Percentiles rank a stretch among this genome's conserved stretches.
Conservation (phyloP, 1,139 yeast species). For the Geotrichum siamense region DNA sequence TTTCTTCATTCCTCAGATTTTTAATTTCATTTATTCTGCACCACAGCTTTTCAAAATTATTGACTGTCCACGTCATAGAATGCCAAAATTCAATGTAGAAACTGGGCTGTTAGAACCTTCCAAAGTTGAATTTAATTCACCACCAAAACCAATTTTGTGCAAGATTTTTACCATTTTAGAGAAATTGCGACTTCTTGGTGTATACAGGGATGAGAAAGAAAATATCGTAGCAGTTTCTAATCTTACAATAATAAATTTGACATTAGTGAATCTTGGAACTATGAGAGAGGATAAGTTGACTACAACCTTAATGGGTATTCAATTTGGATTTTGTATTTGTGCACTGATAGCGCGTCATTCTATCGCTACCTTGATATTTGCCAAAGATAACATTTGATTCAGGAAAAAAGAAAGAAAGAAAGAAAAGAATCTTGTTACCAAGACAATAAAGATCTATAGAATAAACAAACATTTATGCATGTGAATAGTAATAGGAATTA, state of each 20-base stretch:
- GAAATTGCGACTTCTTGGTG: slow-evolving; percentile 44
- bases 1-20: slow-evolving; percentile 81
- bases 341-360: slow-evolving; percentile 76
- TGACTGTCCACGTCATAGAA: slow-evolving; percentile 92
- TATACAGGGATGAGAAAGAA: slow-evolving; percentile 32
- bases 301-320: slow-evolving; percentile 48
- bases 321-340: slow-evolving; percentile 54
- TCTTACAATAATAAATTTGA: slow-evolving; percentile 77
- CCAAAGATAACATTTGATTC: slow-evolving; percentile 67
- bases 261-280: slow-evolving; percentile 83
- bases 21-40: slow-evolving; percentile 78
- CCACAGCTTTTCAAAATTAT: slow-evolving; percentile 84
- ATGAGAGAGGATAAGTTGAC: slow-evolving; percentile 76
- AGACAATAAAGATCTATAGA: too few species aligned
- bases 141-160: slow-evolving; percentile 32
- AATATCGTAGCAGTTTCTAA: slow-evolving; percentile 54
- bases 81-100: slow-evolving; percentile 64
- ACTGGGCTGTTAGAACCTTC: slow-evolving; percentile 80
- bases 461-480: too few species aligned
- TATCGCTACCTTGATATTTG: slow-evolving; percentile 79
- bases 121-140: slow-evolving; percentile 39
- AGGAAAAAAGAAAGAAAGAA: too few species aligned
- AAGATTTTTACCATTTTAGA: slow-evolving; percentile 35
- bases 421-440: too few species aligned
- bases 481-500: too few species aligned